A percentile compares a stretch with the other conserved stretches of the same genome.
These are phyloP conservation scores for Suillus subalutaceus DNA, from an alignment of 768 basidiomycete genomes.

Conservation along the genomic window DNA sequence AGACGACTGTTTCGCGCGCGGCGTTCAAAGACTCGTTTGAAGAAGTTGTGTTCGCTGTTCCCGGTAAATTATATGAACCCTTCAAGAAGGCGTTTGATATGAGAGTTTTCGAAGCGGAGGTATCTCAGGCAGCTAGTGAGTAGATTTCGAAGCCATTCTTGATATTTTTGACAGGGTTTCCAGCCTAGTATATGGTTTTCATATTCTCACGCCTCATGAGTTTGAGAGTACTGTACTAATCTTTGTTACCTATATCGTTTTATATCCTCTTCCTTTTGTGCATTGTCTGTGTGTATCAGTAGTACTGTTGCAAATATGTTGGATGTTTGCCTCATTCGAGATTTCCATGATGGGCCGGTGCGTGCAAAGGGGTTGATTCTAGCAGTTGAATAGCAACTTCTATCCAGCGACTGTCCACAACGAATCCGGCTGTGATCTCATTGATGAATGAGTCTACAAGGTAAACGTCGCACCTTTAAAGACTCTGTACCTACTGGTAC, in stretches of 20 bases:
- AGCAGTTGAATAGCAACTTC: slow-evolving; percentile 38
- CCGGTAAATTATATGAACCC: slow-evolving; percentile 36
- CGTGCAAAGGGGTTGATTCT: too few species aligned
- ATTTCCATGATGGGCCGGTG: background rate
- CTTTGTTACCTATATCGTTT: background rate
- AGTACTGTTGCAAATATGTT: background rate
- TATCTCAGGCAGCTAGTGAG: slow-evolving; percentile 33
- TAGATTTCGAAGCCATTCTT: slow-evolving; percentile 6
- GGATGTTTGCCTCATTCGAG: background rate
- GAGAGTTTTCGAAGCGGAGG: slow-evolving; percentile 40
- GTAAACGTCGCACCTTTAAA: background rate
- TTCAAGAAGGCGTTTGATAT: slow-evolving; percentile 46
- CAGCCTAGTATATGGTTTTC: background rate
- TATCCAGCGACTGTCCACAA: slow-evolving; percentile 76
- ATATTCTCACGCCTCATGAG: too few species aligned
- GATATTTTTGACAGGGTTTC: background rate
- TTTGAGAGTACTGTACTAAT: background rate
- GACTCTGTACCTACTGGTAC: background rate
- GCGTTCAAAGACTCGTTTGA: slow-evolving; percentile 46
- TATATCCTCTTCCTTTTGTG: background rate
- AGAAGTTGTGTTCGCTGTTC: slow-evolving; percentile 45
- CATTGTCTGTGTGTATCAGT: background rate
- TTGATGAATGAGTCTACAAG: slow-evolving; percentile 35
- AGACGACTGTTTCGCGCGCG: slow-evolving; percentile 26
- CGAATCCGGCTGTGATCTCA: slow-evolving; percentile 85